Base-by-base conservation (phyloP, 73 alveolate genomes). In the Paramecium bursaria region DNA sequence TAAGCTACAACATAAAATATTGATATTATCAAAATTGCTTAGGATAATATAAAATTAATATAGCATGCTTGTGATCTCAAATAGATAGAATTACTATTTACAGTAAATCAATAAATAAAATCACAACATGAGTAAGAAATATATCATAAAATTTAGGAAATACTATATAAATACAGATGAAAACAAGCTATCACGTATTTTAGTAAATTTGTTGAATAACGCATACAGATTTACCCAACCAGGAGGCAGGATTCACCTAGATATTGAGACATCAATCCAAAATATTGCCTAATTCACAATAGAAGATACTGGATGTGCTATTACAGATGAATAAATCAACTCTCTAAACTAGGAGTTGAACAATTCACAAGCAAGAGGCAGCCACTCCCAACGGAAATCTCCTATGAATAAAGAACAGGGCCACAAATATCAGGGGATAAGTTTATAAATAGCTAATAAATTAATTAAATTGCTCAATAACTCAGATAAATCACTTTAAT, bases 141-240 rank as follows among this genome's bases (percentile, higher is more conserved):
- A 6, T 39, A 14, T 67, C 9, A 67, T 27, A 7, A 30, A 10
- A n/a, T 57, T 57, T 57, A 57, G 76, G 13, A 13, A 21, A 23
- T 57, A 50, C 26, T 11, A 2, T 27, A 57, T 57, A 13, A n/a
- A 57, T 30, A 23, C 76, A 11, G 76, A 57, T 26, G 17, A 30
- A 3, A 57, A 57, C 33, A 67, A 67, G 26, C 11, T 67, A 42
- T 39, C 22, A 47, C 33, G 82, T 39, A 42, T 67, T 13, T 42
- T 67, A 67, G 57, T 67, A 4, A 67, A 67, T 67, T 23, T 67
- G 3, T 19, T 67, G 22, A 67, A 67, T 67, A 67, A 67, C 13
- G 82, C 82, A 30, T 67, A 67, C 21, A n/a, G 82, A 35, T 67
- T 15, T 19, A 67, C 82, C 22, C 53, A 25, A 39, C 19, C n/a